Percentiles rank a stretch among this genome's conserved stretches.
Evolutionary conservation across 805 yeast genomes (phyloP).

Genomic region (Saturnispora ahearnii): DNA sequence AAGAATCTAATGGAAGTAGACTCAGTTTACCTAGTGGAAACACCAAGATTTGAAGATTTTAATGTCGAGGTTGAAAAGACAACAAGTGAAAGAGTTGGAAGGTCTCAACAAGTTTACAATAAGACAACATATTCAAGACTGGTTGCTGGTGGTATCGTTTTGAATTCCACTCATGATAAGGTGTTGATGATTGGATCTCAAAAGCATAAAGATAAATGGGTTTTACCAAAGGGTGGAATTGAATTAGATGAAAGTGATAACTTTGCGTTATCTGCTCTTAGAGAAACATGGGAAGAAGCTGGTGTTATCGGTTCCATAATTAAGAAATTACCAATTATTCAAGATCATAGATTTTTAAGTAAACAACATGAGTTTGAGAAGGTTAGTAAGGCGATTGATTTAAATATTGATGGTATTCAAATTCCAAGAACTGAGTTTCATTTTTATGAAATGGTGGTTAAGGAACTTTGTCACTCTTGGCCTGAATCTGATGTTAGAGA

Average conservation of each 20-base stretch:
- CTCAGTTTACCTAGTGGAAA: conserved; percentile 6
- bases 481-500: conserved; percentile 63
- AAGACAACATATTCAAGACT: conserved; percentile 62
- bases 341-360: conserved; percentile 37
- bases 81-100: conserved; percentile 41
- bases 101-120: conserved; percentile 53
- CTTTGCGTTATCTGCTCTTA: conserved; percentile 45
- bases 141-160: conserved; percentile 87
- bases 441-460: conserved; percentile 68
- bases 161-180: conserved; percentile 45
- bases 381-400: conserved; percentile 14
- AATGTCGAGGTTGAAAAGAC: conserved; percentile 23
- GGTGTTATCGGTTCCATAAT: conserved; percentile 67
- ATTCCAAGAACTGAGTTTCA: conserved; percentile 79
- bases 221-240: conserved; percentile 92
- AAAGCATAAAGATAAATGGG: conserved; percentile 64
- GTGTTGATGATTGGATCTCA: conserved; percentile 76
- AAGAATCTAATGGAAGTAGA: not conserved
- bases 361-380: conserved; percentile 13
- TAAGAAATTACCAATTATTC: conserved; percentile 51
- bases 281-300: conserved; percentile 98
- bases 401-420: conserved; percentile 15
- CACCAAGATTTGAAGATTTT: conserved; percentile 9
- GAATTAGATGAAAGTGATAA: conserved; percentile 66
- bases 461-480: conserved; percentile 49